phyloP scores from a whole-genome alignment of 1,284 basidiomycete species.

The Phylloboletellus chloephorus region DNA sequence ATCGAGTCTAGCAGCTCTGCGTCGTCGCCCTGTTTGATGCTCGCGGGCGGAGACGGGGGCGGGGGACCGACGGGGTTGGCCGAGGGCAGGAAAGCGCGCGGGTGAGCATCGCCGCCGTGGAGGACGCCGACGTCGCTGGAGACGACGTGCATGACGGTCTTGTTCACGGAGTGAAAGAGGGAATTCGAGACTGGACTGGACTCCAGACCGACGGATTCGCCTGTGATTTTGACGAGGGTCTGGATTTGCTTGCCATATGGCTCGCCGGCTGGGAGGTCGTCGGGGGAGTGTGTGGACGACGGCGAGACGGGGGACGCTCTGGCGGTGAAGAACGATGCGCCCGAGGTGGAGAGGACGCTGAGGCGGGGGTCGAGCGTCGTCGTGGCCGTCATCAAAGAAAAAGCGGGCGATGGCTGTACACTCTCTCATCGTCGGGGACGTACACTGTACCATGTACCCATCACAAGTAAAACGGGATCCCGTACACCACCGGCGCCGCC shows the following conservation, averaged over 20 bases:
- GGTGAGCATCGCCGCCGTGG: not conserved
- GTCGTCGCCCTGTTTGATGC: conserved; percentile 39
- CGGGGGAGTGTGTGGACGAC: conserved; percentile 23
- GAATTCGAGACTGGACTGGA: conserved; percentile 36
- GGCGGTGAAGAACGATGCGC: conserved; percentile 26
- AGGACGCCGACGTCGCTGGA: conserved; percentile 23
- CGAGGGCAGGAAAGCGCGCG: not conserved
- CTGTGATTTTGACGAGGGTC: conserved; percentile 45
- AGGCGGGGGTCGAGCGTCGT: conserved; percentile 3
- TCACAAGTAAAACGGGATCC: conserved; percentile 82
- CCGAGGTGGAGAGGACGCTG: conserved; percentile 24
- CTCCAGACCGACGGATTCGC: conserved; percentile 41
- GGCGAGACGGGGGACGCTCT: conserved; percentile 21
- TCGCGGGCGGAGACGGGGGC: conserved; percentile 63
- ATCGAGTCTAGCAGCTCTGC: conserved; percentile 5
- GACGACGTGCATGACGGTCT: conserved; percentile 30
- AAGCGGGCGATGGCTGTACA: conserved; percentile 13
- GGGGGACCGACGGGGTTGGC: conserved; percentile 46
- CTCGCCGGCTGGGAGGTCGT: conserved; percentile 23
- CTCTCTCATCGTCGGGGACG: too few species aligned
- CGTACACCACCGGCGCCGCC: conserved; percentile 91
- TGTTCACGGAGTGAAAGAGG: conserved; percentile 13
- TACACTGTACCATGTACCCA: too few species aligned
- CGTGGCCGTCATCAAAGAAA: conserved; percentile 12
- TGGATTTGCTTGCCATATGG: conserved; percentile 16